phyloP scores from a whole-genome alignment of 2,329 filamentous ascomycete species.

The Paraphaeosphaeria minitans region DNA sequence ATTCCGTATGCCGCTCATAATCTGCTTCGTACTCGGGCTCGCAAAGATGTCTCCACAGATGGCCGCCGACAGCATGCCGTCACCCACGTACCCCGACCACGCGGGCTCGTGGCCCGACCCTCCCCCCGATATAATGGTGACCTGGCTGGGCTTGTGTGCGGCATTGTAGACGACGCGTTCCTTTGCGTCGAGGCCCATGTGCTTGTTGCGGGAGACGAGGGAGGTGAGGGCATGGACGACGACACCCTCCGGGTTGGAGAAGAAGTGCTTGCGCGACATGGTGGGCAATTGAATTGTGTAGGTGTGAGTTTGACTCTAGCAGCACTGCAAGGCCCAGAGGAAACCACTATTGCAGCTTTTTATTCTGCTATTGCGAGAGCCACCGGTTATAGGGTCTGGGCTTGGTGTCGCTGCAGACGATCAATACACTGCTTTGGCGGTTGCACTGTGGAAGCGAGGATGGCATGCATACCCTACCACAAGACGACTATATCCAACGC shows the following conservation, averaged over 20 bases:
- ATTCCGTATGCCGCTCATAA: conserved; percentile 55
- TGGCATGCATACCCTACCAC: not conserved
- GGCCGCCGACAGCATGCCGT: conserved; percentile 55
- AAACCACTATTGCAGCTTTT: not conserved
- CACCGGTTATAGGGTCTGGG: conserved; percentile 7
- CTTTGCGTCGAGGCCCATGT: conserved; percentile 51
- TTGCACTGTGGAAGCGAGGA: not conserved
- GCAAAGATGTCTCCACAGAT: conserved; percentile 57
- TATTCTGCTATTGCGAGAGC: not conserved
- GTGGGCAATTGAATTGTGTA: conserved; percentile 12
- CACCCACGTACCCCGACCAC: conserved; percentile 56
- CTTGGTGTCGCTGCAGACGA: conserved; percentile 6
- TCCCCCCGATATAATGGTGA: conserved; percentile 55
- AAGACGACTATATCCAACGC: not conserved
- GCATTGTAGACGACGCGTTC: conserved; percentile 57
- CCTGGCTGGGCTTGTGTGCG: conserved; percentile 50
- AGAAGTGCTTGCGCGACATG: conserved; percentile 63
- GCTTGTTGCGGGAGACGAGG: conserved; percentile 52
- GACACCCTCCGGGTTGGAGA: conserved; percentile 56
- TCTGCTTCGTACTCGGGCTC: conserved; percentile 54
- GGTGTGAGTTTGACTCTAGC: not conserved
- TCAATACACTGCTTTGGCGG: not conserved
- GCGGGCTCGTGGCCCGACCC: conserved; percentile 57
- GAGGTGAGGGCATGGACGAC: conserved; percentile 56
- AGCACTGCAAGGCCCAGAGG: not conserved